Evolutionary conservation across 1,284 basidiomycete genomes (phyloP).

Genomic region (Tetrapyrgos nigripes): DNA sequence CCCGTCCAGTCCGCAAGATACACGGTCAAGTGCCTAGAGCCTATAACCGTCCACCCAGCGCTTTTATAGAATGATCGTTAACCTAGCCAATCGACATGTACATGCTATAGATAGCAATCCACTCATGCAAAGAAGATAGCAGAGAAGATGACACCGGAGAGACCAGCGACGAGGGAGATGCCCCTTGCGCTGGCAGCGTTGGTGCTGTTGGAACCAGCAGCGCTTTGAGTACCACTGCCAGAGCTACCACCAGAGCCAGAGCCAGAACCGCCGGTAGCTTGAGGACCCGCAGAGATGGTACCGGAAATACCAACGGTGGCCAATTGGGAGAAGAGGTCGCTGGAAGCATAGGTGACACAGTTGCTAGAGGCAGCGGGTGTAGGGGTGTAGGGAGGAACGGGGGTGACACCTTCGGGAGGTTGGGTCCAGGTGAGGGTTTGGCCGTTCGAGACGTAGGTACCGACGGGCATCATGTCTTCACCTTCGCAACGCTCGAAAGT

Average conservation of each 20-base stretch:
- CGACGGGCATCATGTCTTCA: conserved; percentile 66
- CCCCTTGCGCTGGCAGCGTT: conserved; percentile 41
- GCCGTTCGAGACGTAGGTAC: conserved; percentile 55
- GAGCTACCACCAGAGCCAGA: conserved; percentile 20
- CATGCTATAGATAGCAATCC: no score
- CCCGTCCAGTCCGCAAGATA: no score
- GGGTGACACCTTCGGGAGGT: conserved; percentile 64
- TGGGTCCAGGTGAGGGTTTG: conserved; percentile 56
- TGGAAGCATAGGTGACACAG: conserved; percentile 63
- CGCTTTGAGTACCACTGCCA: no score
- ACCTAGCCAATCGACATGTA: no score
- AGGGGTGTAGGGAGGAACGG: conserved; percentile 66
- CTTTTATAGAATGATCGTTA: no score
- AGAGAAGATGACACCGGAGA: conserved; percentile 51
- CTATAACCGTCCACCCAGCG: no score
- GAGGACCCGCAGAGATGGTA: conserved; percentile 25
- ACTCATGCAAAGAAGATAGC: conserved; percentile 49
- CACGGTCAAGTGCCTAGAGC: no score
- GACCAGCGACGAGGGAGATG: conserved; percentile 41
- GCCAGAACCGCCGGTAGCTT: conserved; percentile 26
- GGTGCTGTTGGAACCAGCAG: conserved; percentile 27
- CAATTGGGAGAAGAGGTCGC: conserved; percentile 53
- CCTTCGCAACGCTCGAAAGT: conserved; percentile 67
- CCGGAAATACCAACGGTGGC: conserved; percentile 27
- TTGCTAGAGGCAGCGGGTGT: conserved; percentile 64